Evolutionary conservation across 257 asterid genomes (phyloP).

Genomic region (Petrea volubilis): DNA sequence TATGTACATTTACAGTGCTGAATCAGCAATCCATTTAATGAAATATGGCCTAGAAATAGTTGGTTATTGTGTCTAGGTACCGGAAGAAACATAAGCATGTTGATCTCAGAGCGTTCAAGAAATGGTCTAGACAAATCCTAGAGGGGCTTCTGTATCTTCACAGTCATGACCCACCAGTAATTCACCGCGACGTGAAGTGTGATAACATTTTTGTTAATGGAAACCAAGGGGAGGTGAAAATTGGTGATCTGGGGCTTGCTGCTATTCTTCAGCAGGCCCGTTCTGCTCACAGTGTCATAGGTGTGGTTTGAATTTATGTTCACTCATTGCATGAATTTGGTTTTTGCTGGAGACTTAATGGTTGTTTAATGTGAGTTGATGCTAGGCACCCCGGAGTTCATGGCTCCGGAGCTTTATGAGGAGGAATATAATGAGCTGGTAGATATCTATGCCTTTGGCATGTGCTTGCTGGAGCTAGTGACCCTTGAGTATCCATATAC

Average conservation of each 20-base stretch:
- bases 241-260: conserved; percentile 94
- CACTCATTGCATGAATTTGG: not conserved
- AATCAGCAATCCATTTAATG: not conserved
- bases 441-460: conserved; percentile 93
- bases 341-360: conserved; percentile 6
- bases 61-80: conserved; percentile 53
- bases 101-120: conserved; percentile 87
- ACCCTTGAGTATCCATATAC: conserved; percentile 90
- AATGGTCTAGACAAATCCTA: conserved; percentile 91
- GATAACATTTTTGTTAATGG: conserved; percentile 93
- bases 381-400: conserved; percentile 92
- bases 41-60: conserved; percentile 10
- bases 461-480: conserved; percentile 95
- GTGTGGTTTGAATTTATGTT: conserved; percentile 38
- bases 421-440: conserved; percentile 95
- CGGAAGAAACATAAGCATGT: conserved; percentile 90
- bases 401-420: conserved; percentile 97
- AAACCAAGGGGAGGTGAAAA: conserved; percentile 94
- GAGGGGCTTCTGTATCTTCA: conserved; percentile 95
- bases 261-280: conserved; percentile 85
- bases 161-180: conserved; percentile 92
- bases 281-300: conserved; percentile 95
- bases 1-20: not conserved
- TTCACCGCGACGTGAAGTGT: conserved; percentile 90
- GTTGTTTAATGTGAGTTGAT: conserved; percentile 17